Base-by-base conservation (phyloP, 1,139 yeast genomes). In the Kurtzmaniella quercitrusa region DNA sequence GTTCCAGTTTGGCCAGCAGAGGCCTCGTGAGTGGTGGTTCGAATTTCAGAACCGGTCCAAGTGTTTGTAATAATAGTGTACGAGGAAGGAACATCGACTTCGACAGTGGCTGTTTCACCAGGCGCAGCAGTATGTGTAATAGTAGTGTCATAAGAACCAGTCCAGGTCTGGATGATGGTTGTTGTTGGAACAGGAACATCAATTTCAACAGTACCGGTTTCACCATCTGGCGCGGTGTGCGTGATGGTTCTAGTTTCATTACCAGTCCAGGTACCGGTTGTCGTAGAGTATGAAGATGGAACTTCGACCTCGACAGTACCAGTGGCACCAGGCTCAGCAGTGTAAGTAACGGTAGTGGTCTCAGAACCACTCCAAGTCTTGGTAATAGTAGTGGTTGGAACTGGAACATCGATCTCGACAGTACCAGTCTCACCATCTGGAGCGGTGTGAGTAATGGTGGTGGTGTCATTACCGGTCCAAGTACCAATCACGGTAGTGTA, bases 141-240 rank as follows among this genome's bases (percentile, higher is more conserved):
- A 3, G 53, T 44, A 1, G 47, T 21, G 3, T 50, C 45, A 2
- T 3, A 32, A 3, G 44, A 19, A 8, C 50, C 50, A n/a, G 49
- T 38, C 49, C 54, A 50, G 2, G 49, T 41, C 2, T 30, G 15
- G n/a, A n/a, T n/a, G n/a, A n/a, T 26, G 6, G n/a, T 14, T 4
- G 23, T 21, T 7, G n/a, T 9, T 4, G 14, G 9, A 26, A 12
- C 30, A 6, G 59, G 56, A 20, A 46, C 48, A 9, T 50, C 50
- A 17, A 49, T 46, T 36, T 47, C 41, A 11, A 49, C 50, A 1
- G 57, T 55, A n/a, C 43, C 48, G 2, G 58, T 55, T 11, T 46
- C 51, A n/a, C 47, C 44, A 11, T 28, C 9, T 11, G 42, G 15
- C 20, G 42, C 44, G 14, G 39, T 16, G 7, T 21, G 37, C 7